A percentile compares a stretch with the other conserved stretches of the same genome.
Evolutionary conservation across 495 filamentous ascomycete genomes (phyloP).

Genomic region (Neohortaea acidophila): DNA sequence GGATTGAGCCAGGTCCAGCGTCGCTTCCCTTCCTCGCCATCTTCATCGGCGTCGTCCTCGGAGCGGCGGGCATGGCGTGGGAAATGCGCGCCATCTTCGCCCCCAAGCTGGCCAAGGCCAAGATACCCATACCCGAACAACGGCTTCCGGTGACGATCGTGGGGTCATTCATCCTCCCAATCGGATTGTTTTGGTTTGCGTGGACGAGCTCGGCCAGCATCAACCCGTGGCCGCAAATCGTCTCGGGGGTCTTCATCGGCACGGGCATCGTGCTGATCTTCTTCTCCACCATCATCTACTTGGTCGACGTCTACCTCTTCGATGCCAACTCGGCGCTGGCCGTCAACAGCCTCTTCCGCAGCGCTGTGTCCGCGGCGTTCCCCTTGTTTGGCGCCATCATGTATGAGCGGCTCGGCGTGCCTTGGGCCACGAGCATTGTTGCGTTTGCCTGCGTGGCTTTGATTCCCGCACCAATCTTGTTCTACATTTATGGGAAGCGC

Average conservation of each 20-base stretch:
- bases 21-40: conserved; percentile 37
- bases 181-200: conserved; percentile 28
- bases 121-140: conserved; percentile 27
- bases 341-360: conserved; percentile 34
- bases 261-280: conserved; percentile 20
- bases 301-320: conserved; percentile 19
- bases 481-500: conserved; percentile 42
- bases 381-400: conserved; percentile 32
- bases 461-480: conserved; percentile 23
- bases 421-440: conserved; percentile 20
- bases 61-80: conserved; percentile 29
- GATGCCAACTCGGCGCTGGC: conserved; percentile 34
- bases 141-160: conserved; percentile 30
- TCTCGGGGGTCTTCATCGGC: conserved; percentile 22
- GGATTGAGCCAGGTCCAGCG: conserved; percentile 26
- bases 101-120: conserved; percentile 22
- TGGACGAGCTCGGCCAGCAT: conserved; percentile 29
- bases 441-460: conserved; percentile 19
- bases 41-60: conserved; percentile 28
- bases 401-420: conserved; percentile 22
- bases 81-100: conserved; percentile 28
- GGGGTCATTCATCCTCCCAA: conserved; percentile 28
- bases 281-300: conserved; percentile 38
- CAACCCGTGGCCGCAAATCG: conserved; percentile 37
- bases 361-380: conserved; percentile 33